phyloP scores from a whole-genome alignment of 73 alveolate genomes.

The Effrenium voratum region DNA sequence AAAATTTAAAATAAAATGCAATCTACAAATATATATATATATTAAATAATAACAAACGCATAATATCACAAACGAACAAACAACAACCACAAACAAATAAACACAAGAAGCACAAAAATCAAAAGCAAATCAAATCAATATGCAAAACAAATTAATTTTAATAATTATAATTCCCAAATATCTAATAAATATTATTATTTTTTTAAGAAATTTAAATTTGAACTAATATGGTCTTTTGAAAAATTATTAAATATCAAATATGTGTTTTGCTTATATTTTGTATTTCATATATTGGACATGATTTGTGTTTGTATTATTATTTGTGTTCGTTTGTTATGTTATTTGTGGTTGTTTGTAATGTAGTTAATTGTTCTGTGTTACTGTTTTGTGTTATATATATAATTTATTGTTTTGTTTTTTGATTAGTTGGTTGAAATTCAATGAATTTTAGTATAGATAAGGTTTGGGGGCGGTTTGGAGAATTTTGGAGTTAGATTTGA shows the following conservation, averaged over 20 bases:
- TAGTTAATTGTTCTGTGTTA: background rate
- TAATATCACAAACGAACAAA: no score
- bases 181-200: background rate
- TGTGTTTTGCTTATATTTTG: no score
- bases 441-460: no score
- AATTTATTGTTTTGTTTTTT: no score
- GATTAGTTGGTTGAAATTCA: no score
- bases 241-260: no score
- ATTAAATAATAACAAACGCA: no score
- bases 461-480: background rate
- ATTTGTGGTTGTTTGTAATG: background rate
- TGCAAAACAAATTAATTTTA: background rate
- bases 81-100: no score
- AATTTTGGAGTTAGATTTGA: background rate
- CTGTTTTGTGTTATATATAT: background rate
- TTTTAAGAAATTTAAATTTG: background rate
- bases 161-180: background rate
- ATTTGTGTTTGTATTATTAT: no score
- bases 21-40: no score
- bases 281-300: background rate
- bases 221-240: no score
- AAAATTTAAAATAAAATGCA: background rate
- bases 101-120: no score
- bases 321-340: background rate
- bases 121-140: background rate